Conservation (phyloP, 2,329 filamentous ascomycete genomes). For the Aureobasidium zeae region DNA sequence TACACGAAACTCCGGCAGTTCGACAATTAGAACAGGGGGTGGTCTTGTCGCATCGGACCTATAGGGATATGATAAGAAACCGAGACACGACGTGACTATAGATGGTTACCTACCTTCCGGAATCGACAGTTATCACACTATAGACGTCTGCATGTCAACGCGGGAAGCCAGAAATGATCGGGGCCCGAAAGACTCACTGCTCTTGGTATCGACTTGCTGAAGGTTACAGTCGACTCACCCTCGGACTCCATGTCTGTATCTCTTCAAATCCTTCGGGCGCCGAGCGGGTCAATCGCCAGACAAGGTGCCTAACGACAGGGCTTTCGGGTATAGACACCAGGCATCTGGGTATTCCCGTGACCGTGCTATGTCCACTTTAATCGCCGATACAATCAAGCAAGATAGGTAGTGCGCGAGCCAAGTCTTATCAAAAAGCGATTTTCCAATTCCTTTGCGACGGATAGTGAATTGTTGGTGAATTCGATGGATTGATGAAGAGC, state of each 20-base stretch:
- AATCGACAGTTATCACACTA: constrained; percentile 10
- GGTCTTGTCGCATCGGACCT: constrained; percentile 17
- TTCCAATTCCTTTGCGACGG: too few species aligned
- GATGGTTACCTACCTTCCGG: neutral
- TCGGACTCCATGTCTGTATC: constrained; percentile 1
- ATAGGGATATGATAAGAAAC: neutral
- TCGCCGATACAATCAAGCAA: too few species aligned
- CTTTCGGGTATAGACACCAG: too few species aligned
- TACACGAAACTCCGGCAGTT: constrained; percentile 10
- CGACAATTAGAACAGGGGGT: constrained; percentile 17
- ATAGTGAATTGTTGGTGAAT: too few species aligned
- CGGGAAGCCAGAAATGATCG: neutral
- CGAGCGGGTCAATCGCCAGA: too few species aligned
- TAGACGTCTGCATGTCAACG: neutral
- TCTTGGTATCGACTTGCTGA: constrained; percentile 11
- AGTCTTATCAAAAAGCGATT: too few species aligned
- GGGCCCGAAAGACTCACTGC: neutral
- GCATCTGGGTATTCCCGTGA: too few species aligned
- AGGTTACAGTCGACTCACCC: neutral
- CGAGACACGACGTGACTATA: too few species aligned
- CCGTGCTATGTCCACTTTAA: too few species aligned
- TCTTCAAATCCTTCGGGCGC: too few species aligned
- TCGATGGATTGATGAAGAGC: neutral
- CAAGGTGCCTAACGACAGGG: too few species aligned
- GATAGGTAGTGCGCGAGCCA: too few species aligned